Conservation (phyloP, 2,329 filamentous ascomycete species). For the Penicillium freii region DNA sequence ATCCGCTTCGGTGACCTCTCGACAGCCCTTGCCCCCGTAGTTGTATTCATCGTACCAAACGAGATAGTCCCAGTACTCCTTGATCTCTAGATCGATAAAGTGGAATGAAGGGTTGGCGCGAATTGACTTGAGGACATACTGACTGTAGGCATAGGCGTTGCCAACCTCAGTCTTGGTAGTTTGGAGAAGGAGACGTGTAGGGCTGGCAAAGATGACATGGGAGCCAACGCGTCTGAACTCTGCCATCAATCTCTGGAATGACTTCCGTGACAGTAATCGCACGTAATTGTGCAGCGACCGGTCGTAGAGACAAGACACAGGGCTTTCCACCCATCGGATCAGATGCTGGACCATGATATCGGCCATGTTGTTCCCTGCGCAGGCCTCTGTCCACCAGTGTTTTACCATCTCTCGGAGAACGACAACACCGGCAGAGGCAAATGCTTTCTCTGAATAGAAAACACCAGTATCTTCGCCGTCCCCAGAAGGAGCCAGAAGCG, state of each 20-base stretch:
- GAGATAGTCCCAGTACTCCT: slow-evolving; percentile 98
- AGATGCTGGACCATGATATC: slow-evolving; percentile 97
- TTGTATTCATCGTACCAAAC: slow-evolving; percentile 99
- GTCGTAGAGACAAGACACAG: slow-evolving; percentile 93
- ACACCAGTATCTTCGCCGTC: slow-evolving; percentile 65
- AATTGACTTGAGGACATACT: slow-evolving; percentile 98
- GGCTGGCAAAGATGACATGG: slow-evolving; percentile 90
- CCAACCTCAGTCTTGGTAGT: slow-evolving; percentile 96
- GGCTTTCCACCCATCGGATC: slow-evolving; percentile 93
- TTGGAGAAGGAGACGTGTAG: slow-evolving; percentile 85
- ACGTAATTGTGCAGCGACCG: slow-evolving; percentile 93
- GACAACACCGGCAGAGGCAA: slow-evolving; percentile 84
- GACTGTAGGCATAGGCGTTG: slow-evolving; percentile 93
- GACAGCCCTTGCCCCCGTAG: slow-evolving; percentile 90
- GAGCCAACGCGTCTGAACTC: slow-evolving; percentile 95
- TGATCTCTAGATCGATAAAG: slow-evolving; percentile 95
- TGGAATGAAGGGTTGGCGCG: slow-evolving; percentile 93
- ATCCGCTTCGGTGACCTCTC: slow-evolving; percentile 72
- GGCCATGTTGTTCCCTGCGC: slow-evolving; percentile 85
- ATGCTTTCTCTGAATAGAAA: slow-evolving; percentile 82
- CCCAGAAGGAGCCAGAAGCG: slow-evolving; percentile 77
- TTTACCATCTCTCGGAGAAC: slow-evolving; percentile 98
- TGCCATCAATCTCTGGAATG: slow-evolving; percentile 92
- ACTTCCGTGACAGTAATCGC: slow-evolving; percentile 97
- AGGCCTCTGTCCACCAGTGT: slow-evolving; percentile 95